Percentiles rank a stretch among this genome's conserved stretches.
These are phyloP conservation scores for Lupinus albus DNA, from an alignment of 306 rosid species.

Conservation along the genomic window DNA sequence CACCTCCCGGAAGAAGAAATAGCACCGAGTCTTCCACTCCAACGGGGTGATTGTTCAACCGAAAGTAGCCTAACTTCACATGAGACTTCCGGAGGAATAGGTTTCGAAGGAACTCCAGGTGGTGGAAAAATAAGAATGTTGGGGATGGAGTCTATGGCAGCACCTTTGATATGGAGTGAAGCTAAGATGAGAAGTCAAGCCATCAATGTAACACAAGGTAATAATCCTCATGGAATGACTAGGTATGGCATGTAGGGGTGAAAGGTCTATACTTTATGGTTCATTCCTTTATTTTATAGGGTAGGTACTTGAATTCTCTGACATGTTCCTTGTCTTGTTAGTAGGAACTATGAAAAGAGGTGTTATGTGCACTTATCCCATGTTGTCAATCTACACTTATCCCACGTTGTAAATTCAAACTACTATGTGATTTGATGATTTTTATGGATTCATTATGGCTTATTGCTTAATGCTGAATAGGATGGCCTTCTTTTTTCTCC, in stretches of 20 bases:
- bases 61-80: slow-evolving; percentile 96
- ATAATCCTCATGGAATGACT: slow-evolving; percentile 59
- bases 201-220: slow-evolving; percentile 63
- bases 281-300: slow-evolving; percentile 37
- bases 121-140: slow-evolving; percentile 63
- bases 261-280: slow-evolving; percentile 38
- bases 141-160: slow-evolving; percentile 61
- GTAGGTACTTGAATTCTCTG: slow-evolving; percentile 36
- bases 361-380: slow-evolving; percentile 44
- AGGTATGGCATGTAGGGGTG: slow-evolving; percentile 70
- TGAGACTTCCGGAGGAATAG: slow-evolving; percentile 76
- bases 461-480: slow-evolving; percentile 33
- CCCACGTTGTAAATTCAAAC: slow-evolving; percentile 61
- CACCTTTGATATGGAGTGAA: slow-evolving; percentile 75
- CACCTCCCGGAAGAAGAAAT: slow-evolving; percentile 62
- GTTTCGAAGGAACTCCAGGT: slow-evolving; percentile 71
- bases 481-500: background rate
- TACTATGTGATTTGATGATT: slow-evolving; percentile 27
- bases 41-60: slow-evolving; percentile 88
- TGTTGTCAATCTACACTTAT: slow-evolving; percentile 57
- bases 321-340: slow-evolving; percentile 43
- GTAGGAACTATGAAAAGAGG: slow-evolving; percentile 46
- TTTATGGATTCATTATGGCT: slow-evolving; percentile 36
- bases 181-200: slow-evolving; percentile 76
- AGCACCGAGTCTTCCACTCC: slow-evolving; percentile 52